Base-by-base conservation (phyloP, 176 grass and related monocot genomes). In the Panicum miliaceum region DNA sequence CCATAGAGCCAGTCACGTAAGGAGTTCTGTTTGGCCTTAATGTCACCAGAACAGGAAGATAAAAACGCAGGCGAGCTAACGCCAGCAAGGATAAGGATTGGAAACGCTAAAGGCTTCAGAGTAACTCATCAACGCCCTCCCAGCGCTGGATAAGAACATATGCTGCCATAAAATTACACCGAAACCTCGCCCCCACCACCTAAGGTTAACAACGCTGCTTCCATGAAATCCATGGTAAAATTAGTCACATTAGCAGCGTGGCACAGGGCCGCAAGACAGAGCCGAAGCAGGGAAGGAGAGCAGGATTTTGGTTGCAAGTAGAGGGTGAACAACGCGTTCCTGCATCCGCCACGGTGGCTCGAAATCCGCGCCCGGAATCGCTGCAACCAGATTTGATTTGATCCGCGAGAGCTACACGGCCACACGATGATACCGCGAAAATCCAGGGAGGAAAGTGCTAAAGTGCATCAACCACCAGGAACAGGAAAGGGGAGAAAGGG, bases 301-400 rank as follows among this genome's bases (percentile, higher is more conserved):
- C 1, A 64, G 18, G 36, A 45, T 52, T 65, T 16, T 35, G 62
- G 12, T 34, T 3, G 42, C 60, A 63, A 10, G 18, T 7, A 19
- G 25, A 36, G 18, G 7, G 4, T 8, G 34, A 62, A 48, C 32
- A 50, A 81, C 69, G 42, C 82, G 66, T 75, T 76, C 63, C 52
- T 32, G 54, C 53, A 77, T 15, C 77, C 70, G 45, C 70, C 71
- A 48, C 81, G 45, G 23, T 27, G 42, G 58, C 68, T n/a, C 68
- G 27, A n/a, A 35, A 76, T 12, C 36, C 73, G 29, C 34, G 52
- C 18, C 23, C 1, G 61, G 13, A 15, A 12, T 34, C 6, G 13
- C 46, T 5, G 20, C 53, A 42, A 23, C 11, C 16, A 46, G 82
- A 62, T 63, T 15, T 11, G 45, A 64, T 52, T 60, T 60, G n/a